Evolutionary conservation across 805 yeast species (phyloP).

Genomic region (Wickerhamiella galacta): DNA sequence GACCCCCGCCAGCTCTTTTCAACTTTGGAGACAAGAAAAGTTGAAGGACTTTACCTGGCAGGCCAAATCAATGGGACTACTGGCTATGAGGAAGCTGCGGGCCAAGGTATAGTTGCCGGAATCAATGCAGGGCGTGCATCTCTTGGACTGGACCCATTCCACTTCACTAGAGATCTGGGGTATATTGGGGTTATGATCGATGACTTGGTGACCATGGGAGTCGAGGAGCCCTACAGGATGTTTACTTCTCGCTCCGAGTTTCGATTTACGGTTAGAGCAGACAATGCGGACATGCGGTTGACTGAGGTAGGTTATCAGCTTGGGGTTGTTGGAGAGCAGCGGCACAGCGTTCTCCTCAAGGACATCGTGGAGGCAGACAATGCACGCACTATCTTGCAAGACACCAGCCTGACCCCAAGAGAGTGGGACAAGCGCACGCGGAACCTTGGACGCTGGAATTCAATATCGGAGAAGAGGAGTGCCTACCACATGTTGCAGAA

Average conservation of each 20-base stretch:
- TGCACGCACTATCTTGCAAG: conserved; percentile 30
- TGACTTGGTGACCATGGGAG: conserved; percentile 88
- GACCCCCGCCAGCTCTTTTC: conserved; percentile 75
- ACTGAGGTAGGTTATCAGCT: conserved; percentile 47
- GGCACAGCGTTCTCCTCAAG: conserved; percentile 33
- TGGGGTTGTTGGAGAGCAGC: conserved; percentile 48
- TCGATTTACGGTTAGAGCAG: conserved; percentile 76
- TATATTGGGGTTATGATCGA: conserved; percentile 86
- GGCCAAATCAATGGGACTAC: conserved; percentile 99
- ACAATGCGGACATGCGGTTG: conserved; percentile 79
- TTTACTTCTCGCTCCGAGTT: conserved; percentile 93
- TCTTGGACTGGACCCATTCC: conserved; percentile 28
- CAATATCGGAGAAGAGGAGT: conserved; percentile 33
- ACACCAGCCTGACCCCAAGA: conserved; percentile 33
- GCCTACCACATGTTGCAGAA: conserved; percentile 21
- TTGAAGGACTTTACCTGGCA: conserved; percentile 69
- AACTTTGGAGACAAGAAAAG: conserved; percentile 66
- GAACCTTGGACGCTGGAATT: conserved; percentile 24
- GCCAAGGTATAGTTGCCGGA: conserved; percentile 93
- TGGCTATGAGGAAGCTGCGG: conserved; percentile 97
- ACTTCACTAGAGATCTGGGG: conserved; percentile 62
- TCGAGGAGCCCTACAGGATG: conserved; percentile 94
- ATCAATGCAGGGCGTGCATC: conserved; percentile 70
- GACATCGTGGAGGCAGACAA: conserved; percentile 32
- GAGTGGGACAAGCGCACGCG: conserved; percentile 44